phyloP scores from a whole-genome alignment of 2,329 filamentous ascomycete genomes.

The Chaetomiaceae sp. region DNA sequence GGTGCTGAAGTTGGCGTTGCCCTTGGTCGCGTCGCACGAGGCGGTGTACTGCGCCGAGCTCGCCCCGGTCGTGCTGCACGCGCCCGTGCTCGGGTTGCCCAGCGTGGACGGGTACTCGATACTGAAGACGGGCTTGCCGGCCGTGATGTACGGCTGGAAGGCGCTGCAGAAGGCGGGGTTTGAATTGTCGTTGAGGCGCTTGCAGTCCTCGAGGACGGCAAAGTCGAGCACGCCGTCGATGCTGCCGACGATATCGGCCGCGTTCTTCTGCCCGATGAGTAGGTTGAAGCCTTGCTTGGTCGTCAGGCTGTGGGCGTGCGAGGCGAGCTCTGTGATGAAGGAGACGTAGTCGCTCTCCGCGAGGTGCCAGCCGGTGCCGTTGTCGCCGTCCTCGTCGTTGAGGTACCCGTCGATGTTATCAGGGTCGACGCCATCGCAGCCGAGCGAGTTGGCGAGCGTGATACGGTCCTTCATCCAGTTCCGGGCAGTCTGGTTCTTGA shows the following conservation, averaged over 20 bases:
- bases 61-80: not conserved
- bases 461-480: constrained; percentile 14
- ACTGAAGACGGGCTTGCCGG: constrained; percentile 13
- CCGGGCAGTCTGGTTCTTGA: constrained; percentile 13
- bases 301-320: constrained; percentile 11
- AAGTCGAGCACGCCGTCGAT: constrained; percentile 11
- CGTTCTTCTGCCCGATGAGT: constrained; percentile 20
- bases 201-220: constrained; percentile 20
- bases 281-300: constrained; percentile 6
- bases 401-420: constrained; percentile 18
- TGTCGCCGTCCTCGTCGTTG: constrained; percentile 4
- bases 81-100: constrained; percentile 1
- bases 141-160: constrained; percentile 12
- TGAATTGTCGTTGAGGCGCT: constrained; percentile 7
- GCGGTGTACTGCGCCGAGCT: constrained; percentile 7
- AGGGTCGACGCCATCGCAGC: constrained; percentile 18
- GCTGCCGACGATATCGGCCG: constrained; percentile 5
- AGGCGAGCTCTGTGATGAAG: constrained; percentile 11
- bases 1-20: constrained; percentile 10
- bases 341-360: constrained; percentile 6
- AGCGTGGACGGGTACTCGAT: constrained; percentile 17
- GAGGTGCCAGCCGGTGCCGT: constrained; percentile 12
- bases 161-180: constrained; percentile 10
- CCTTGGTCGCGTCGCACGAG: constrained; percentile 4
- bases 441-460: constrained; percentile 9